A percentile compares a stretch with the other conserved stretches of the same genome.
Conservation (phyloP, 805 yeast species). For the Starmerella cellae region DNA sequence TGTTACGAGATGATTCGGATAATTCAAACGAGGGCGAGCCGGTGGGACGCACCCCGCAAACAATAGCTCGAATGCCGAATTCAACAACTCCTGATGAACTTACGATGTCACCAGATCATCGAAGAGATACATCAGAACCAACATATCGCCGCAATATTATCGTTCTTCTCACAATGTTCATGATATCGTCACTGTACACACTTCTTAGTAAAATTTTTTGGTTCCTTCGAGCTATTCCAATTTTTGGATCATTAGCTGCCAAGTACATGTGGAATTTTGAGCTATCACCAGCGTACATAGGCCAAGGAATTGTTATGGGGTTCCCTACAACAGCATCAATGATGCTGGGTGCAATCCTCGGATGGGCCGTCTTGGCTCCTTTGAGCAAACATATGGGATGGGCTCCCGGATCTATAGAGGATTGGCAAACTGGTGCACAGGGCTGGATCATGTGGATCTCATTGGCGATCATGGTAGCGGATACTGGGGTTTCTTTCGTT, state of each 20-base stretch:
- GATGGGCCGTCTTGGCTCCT: conserved; percentile 91
- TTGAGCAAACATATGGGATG: conserved; percentile 54
- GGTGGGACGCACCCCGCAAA: neutral
- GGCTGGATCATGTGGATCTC: conserved; percentile 97
- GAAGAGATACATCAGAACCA: neutral
- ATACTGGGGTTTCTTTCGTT: conserved; percentile 66
- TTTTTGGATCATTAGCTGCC: conserved; percentile 59
- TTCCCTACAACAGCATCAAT: conserved; percentile 77
- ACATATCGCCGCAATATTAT: conserved; percentile 39
- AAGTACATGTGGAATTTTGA: conserved; percentile 74
- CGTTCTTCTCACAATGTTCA: conserved; percentile 49
- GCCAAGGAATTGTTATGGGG: conserved; percentile 98
- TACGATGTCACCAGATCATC: neutral
- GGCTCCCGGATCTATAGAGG: conserved; percentile 83
- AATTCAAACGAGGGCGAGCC: neutral
- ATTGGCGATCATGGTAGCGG: conserved; percentile 85
- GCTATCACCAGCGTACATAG: conserved; percentile 94
- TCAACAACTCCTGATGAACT: neutral
- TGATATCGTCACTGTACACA: conserved; percentile 60
- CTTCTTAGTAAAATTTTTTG: conserved; percentile 48
- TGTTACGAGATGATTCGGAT: neutral
- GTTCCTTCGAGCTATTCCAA: conserved; percentile 46
- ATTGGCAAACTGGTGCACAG: conserved; percentile 88
- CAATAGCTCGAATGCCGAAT: neutral
- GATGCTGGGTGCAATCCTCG: conserved; percentile 78